phyloP scores from a whole-genome alignment of 2,329 filamentous ascomycete species.

The Trichoderma sp. region DNA sequence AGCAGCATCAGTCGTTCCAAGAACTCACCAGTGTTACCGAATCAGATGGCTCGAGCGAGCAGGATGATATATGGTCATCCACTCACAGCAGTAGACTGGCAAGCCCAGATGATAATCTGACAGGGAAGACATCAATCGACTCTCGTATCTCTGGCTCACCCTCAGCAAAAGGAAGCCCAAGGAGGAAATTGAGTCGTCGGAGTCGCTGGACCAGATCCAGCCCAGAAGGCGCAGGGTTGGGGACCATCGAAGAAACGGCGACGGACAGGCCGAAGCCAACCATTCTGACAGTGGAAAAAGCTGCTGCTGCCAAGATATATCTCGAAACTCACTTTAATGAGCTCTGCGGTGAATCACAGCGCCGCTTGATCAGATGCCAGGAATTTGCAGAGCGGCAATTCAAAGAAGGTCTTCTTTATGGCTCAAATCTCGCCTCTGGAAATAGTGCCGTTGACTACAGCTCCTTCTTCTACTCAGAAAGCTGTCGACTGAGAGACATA shows the following conservation, averaged over 20 bases:
- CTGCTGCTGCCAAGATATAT: constrained; percentile 78
- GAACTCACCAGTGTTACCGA: constrained; percentile 22
- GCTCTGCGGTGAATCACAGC: constrained; percentile 51
- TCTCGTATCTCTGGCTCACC: constrained; percentile 29
- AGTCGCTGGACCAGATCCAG: constrained; percentile 39
- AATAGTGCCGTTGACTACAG: constrained; percentile 55
- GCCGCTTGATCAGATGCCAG: constrained; percentile 33
- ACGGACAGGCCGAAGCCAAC: constrained; percentile 33
- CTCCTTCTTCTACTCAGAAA: constrained; percentile 66
- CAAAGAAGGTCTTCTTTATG: constrained; percentile 54
- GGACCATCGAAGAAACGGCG: constrained; percentile 37
- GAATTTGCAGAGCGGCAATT: constrained; percentile 36
- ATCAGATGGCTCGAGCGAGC: constrained; percentile 25
- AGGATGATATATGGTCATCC: constrained; percentile 31
- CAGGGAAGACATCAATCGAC: constrained; percentile 37
- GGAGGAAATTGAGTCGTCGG: constrained; percentile 31
- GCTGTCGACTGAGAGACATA: constrained; percentile 69
- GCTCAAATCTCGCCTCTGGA: constrained; percentile 49
- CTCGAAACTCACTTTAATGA: constrained; percentile 81
- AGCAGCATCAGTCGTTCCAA: constrained; percentile 30
- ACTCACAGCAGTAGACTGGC: constrained; percentile 29
- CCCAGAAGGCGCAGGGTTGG: constrained; percentile 35
- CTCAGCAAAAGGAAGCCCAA: constrained; percentile 25
- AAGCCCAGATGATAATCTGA: constrained; percentile 28
- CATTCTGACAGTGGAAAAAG: constrained; percentile 67